phyloP scores from a whole-genome alignment of 2,329 filamentous ascomycete species.

The Aspergillus amoenus region DNA sequence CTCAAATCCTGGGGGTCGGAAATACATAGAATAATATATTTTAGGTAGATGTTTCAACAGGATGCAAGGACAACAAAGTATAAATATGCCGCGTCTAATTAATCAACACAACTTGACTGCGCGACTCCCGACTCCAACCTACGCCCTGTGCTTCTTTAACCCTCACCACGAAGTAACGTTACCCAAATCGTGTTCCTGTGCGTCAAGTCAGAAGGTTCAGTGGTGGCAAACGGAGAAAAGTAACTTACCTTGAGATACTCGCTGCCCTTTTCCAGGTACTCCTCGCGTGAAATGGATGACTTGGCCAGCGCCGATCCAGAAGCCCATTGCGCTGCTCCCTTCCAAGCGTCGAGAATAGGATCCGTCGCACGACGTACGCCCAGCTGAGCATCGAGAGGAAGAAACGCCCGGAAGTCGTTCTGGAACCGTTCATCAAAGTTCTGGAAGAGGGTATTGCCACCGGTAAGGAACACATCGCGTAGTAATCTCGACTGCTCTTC shows the following conservation, averaged over 20 bases:
- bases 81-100: not conserved
- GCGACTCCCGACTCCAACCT: constrained; percentile 5
- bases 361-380: constrained; percentile 71
- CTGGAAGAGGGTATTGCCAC: constrained; percentile 84
- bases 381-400: constrained; percentile 70
- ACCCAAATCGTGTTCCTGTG: constrained; percentile 39
- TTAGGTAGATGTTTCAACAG: not conserved
- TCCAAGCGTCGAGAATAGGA: constrained; percentile 86
- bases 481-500: constrained; percentile 68
- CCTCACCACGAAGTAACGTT: constrained; percentile 33
- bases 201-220: not conserved
- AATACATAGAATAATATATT: too few relatives aligned
- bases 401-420: constrained; percentile 68
- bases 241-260: constrained; percentile 80
- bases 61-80: not conserved
- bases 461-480: constrained; percentile 87
- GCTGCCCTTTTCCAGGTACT: constrained; percentile 87
- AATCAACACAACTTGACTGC: not conserved
- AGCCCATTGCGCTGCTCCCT: constrained; percentile 85
- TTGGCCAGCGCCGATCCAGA: constrained; percentile 56
- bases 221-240: not conserved
- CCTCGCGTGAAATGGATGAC: constrained; percentile 71
- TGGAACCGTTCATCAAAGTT: constrained; percentile 82
- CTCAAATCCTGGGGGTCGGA: too few relatives aligned
- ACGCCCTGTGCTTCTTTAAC: not conserved